Percentiles rank a stretch among this genome's conserved stretches.
These are phyloP conservation scores for Psilocybe sp. DNA, from an alignment of 768 basidiomycete species.

Conservation along the genomic window DNA sequence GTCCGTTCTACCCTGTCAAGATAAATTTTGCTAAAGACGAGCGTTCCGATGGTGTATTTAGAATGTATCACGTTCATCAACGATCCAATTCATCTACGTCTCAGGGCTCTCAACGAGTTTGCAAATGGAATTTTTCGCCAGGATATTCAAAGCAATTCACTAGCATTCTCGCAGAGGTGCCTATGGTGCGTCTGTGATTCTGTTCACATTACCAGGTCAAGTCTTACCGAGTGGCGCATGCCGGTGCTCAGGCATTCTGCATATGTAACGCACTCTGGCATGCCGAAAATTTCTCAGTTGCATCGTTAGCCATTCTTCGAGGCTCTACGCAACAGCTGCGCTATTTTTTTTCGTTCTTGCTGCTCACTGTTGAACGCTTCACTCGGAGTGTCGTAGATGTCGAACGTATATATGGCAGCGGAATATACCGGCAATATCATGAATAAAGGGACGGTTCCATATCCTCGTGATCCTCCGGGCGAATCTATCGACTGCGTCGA, in stretches of 20 bases:
- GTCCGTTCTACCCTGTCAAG: neutral
- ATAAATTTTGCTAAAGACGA: neutral
- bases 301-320: constrained; percentile 32
- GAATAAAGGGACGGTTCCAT: constrained; percentile 19
- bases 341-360: constrained; percentile 19
- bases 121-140: no score
- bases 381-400: constrained; percentile 22
- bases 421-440: constrained; percentile 15
- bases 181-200: constrained; percentile 23
- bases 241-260: constrained; percentile 31
- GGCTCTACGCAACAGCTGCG: constrained; percentile 19
- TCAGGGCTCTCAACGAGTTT: no score
- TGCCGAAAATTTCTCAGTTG: constrained; percentile 32
- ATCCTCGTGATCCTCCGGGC: constrained; percentile 12
- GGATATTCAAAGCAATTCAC: no score
- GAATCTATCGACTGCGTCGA: neutral
- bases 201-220: neutral
- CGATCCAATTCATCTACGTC: no score
- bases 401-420: constrained; percentile 22
- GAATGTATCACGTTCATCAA: no score
- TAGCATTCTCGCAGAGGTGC: no score
- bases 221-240: neutral
- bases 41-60: constrained; percentile 14
- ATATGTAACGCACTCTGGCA: constrained; percentile 26
- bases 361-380: constrained; percentile 17